Evolutionary conservation across 2,329 filamentous ascomycete genomes (phyloP).

Genomic region (Anthostomella pinea): DNA sequence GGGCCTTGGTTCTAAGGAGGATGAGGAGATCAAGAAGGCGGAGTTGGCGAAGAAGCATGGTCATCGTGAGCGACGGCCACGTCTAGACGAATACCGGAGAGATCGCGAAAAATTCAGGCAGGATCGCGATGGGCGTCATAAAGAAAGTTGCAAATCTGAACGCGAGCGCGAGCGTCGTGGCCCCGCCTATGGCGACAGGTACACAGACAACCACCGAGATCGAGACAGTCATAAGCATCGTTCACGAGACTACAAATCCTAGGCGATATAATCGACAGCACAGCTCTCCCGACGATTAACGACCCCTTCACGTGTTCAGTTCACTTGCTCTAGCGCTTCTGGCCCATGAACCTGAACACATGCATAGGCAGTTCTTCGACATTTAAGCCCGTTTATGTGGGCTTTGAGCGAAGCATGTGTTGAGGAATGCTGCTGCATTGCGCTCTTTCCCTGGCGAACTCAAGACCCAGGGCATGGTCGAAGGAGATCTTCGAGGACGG

Average conservation of each 20-base stretch:
- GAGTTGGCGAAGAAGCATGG: constrained; percentile 48
- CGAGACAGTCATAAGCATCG: constrained; percentile 28
- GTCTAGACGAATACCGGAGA: constrained; percentile 50
- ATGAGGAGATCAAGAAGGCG: constrained; percentile 67
- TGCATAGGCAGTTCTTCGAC: no score
- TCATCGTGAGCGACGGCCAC: constrained; percentile 38
- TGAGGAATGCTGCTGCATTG: no score
- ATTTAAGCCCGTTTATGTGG: no score
- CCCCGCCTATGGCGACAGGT: constrained; percentile 26
- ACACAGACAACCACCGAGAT: constrained; percentile 29
- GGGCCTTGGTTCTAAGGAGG: constrained; percentile 84
- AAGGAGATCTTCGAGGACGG: no score
- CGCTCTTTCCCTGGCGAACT: no score
- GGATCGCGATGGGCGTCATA: constrained; percentile 38
- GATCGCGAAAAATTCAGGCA: constrained; percentile 43
- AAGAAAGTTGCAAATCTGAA: constrained; percentile 46
- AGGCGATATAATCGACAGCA: neutral
- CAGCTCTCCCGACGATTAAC: no score
- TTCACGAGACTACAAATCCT: neutral
- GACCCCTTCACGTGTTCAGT: no score
- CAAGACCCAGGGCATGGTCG: no score
- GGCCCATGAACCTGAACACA: no score
- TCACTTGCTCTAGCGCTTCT: no score
- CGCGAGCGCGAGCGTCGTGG: constrained; percentile 41
- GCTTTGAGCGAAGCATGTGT: no score